Evolutionary conservation across 129 eudicot species (phyloP).

Genomic region (Sambucus nigra): DNA sequence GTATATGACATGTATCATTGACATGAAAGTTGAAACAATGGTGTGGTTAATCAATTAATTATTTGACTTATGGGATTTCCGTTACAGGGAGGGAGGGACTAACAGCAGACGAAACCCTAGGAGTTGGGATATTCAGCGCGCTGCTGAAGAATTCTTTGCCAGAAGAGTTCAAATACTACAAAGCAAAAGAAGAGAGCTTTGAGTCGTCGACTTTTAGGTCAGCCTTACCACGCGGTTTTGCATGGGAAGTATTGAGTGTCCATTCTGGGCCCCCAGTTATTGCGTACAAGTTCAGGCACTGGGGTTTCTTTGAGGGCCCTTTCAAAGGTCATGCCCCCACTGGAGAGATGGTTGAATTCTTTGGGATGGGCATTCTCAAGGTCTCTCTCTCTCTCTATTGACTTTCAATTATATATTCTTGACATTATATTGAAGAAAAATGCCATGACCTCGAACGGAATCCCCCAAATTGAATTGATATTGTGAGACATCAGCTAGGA

Average conservation of each 20-base stretch:
- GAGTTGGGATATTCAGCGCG: constrained; percentile 72
- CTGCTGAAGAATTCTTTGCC: constrained; percentile 61
- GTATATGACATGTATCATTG: too few relatives aligned
- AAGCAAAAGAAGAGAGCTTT: constrained; percentile 78
- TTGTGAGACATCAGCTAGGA: too few relatives aligned
- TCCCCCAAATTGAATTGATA: too few relatives aligned
- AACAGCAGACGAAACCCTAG: constrained; percentile 64
- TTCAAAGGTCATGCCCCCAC: constrained; percentile 75
- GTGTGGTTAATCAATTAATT: too few relatives aligned
- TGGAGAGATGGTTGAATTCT: constrained; percentile 70
- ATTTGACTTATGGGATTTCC: too few relatives aligned
- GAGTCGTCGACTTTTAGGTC: constrained; percentile 68
- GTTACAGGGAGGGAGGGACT: constrained; percentile 64
- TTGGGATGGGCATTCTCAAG: constrained; percentile 72
- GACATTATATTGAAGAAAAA: too few relatives aligned
- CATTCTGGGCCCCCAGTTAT: constrained; percentile 77
- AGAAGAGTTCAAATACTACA: constrained; percentile 62
- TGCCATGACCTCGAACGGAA: too few relatives aligned
- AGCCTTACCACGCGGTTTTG: constrained; percentile 76
- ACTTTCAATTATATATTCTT: too few relatives aligned
- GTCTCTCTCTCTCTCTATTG: constrained; percentile 19
- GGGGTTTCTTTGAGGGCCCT: constrained; percentile 93
- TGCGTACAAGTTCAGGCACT: constrained; percentile 78
- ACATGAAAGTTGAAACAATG: too few relatives aligned
- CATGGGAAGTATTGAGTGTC: constrained; percentile 80